phyloP scores from a whole-genome alignment of 2,329 filamentous ascomycete genomes.

The Hymenoscyphus repandus region DNA sequence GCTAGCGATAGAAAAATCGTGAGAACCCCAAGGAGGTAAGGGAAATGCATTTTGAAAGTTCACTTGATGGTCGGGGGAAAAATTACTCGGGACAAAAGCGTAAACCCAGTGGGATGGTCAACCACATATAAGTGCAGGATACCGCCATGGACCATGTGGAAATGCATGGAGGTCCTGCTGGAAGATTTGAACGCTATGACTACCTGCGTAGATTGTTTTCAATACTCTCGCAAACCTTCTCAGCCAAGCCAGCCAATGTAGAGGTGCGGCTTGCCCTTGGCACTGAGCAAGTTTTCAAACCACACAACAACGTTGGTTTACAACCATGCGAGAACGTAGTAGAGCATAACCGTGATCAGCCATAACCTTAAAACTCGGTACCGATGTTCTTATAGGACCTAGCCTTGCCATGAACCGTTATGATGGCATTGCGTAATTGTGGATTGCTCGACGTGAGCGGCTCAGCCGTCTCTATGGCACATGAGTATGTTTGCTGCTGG shows the following conservation, averaged over 20 bases:
- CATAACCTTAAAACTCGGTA: too few relatives aligned
- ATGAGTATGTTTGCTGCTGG: too few relatives aligned
- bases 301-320: not conserved
- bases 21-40: not conserved
- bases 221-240: not conserved
- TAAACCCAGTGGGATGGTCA: not conserved
- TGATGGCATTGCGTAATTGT: too few relatives aligned
- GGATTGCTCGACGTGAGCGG: too few relatives aligned
- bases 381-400: too few relatives aligned
- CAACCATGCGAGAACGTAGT: too few relatives aligned
- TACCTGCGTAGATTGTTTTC: not conserved
- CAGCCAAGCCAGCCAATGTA: not conserved
- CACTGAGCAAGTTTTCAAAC: constrained; percentile 1
- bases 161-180: not conserved
- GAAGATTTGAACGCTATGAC: not conserved
- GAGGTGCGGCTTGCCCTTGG: not conserved
- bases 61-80: not conserved
- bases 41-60: not conserved
- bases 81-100: not conserved
- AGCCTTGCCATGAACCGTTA: too few relatives aligned
- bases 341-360: too few relatives aligned
- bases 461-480: too few relatives aligned
- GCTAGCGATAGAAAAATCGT: not conserved
- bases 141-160: not conserved
- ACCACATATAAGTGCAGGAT: too few relatives aligned